Conservation (phyloP, 352 stramenopile species). For the Globisporangium yorkense region DNA sequence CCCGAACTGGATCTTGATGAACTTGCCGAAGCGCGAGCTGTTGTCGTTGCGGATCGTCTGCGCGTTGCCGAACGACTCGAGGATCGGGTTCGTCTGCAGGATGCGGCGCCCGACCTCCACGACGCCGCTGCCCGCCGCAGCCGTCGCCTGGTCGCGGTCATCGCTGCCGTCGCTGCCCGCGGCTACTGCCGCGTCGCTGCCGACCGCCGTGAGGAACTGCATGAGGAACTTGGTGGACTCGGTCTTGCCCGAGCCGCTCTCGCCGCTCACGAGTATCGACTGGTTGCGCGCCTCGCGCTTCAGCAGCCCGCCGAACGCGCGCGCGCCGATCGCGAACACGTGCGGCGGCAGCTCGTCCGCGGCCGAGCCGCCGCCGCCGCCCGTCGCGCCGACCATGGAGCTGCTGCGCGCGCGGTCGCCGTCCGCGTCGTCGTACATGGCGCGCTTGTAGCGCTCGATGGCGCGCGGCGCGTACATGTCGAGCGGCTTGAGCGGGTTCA, state of each 20-base stretch:
- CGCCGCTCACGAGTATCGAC: constrained; percentile 36
- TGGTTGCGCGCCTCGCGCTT: constrained; percentile 36
- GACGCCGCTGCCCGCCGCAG: constrained; percentile 27
- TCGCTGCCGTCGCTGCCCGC: background rate
- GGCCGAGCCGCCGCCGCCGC: constrained; percentile 5
- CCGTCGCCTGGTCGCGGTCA: background rate
- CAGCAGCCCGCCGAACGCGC: constrained; percentile 76
- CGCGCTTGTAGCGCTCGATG: constrained; percentile 63
- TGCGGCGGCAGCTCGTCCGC: constrained; percentile 52
- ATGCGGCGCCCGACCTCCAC: constrained; percentile 84
- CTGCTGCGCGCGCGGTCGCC: constrained; percentile 6
- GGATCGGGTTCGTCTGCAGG: constrained; percentile 95
- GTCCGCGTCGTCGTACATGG: constrained; percentile 22
- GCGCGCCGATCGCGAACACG: constrained; percentile 87
- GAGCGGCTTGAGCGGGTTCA: constrained; percentile 81
- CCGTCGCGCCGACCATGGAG: constrained; percentile 4
- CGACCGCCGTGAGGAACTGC: constrained; percentile 92
- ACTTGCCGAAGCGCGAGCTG: constrained; percentile 94
- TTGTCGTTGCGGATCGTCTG: constrained; percentile 97
- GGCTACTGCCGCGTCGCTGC: constrained; percentile 22
- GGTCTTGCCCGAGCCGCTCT: constrained; percentile 89
- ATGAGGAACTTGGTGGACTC: constrained; percentile 97
- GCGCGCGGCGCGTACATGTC: constrained; percentile 53
- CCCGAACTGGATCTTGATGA: constrained; percentile 93
- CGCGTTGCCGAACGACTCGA: constrained; percentile 97